phyloP scores from a whole-genome alignment of 352 stramenopile genomes.

The Phytophthora citrophthora region DNA sequence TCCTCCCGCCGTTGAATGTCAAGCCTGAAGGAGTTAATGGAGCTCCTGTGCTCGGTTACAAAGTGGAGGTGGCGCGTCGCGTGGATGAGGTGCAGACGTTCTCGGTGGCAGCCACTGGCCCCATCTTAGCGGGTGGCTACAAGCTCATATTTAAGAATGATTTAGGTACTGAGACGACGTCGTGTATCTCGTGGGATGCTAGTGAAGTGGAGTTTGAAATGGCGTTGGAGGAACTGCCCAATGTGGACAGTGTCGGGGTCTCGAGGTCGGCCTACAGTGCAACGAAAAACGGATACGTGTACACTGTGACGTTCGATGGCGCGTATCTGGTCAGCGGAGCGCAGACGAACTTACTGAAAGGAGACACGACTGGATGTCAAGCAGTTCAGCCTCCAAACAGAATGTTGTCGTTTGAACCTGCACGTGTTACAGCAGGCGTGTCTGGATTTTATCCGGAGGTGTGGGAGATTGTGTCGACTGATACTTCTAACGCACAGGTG shows the following conservation, averaged over 20 bases:
- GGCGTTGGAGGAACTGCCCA: conserved; percentile 69
- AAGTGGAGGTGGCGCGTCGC: conserved; percentile 73
- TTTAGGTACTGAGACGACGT: conserved; percentile 34
- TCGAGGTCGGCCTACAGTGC: conserved; percentile 54
- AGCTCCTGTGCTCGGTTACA: conserved; percentile 78
- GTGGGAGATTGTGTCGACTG: conserved; percentile 64
- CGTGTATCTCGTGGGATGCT: conserved; percentile 77
- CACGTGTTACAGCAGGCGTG: conserved; percentile 46
- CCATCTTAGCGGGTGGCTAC: conserved; percentile 59
- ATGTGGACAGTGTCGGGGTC: conserved; percentile 71
- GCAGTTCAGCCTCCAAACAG: conserved; percentile 51
- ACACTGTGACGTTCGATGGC: conserved; percentile 76
- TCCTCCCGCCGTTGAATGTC: conserved; percentile 53
- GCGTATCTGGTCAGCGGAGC: conserved; percentile 60
- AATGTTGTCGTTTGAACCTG: conserved; percentile 53
- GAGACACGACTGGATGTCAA: conserved; percentile 44
- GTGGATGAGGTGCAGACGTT: conserved; percentile 80
- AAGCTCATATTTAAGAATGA: conserved; percentile 62
- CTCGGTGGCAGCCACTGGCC: conserved; percentile 60
- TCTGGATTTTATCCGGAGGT: conserved; percentile 65
- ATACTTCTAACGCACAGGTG: conserved; percentile 34
- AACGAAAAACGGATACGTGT: conserved; percentile 66
- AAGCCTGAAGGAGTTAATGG: conserved; percentile 77
- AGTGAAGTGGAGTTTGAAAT: conserved; percentile 69
- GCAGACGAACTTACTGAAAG: conserved; percentile 61